Evolutionary conservation across 2,329 filamentous ascomycete genomes (phyloP).

Genomic region (Epichloe bromicola): DNA sequence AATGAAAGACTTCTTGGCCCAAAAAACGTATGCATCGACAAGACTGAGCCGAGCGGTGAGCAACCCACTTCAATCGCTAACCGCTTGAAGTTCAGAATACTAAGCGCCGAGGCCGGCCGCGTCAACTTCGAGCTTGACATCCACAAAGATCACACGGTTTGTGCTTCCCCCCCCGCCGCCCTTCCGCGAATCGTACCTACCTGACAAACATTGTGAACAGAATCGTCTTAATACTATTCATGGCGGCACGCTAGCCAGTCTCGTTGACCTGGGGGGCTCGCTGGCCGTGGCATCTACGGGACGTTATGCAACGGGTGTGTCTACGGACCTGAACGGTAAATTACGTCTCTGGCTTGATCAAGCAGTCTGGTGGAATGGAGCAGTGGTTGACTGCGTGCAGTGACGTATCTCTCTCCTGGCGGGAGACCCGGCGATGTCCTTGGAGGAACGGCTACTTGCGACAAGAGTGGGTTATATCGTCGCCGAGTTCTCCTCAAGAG

Average conservation of each 20-base stretch:
- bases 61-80: not conserved
- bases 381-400: conserved; percentile 21
- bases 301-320: conserved; percentile 49
- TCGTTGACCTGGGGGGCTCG: conserved; percentile 57
- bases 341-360: not conserved
- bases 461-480: conserved; percentile 37
- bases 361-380: not conserved
- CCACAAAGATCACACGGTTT: conserved; percentile 59
- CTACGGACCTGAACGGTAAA: conserved; percentile 50
- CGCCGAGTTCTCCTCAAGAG: not conserved
- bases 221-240: conserved; percentile 67
- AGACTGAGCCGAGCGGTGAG: not conserved
- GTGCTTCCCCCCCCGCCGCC: conserved; percentile 7
- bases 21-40: not conserved
- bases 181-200: not conserved
- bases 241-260: conserved; percentile 65
- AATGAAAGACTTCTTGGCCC: conserved; percentile 15
- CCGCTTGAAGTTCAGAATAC: conserved; percentile 47
- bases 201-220: conserved; percentile 23
- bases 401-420: conserved; percentile 49
- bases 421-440: conserved; percentile 44
- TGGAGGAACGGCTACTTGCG: conserved; percentile 42
- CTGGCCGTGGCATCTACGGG: conserved; percentile 53
- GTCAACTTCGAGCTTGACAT: conserved; percentile 70
- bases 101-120: conserved; percentile 48